Evolutionary conservation across 306 rosid genomes (phyloP), one percentile per base, ranked within the genome.

Genomic region (Senna tora): DNA sequence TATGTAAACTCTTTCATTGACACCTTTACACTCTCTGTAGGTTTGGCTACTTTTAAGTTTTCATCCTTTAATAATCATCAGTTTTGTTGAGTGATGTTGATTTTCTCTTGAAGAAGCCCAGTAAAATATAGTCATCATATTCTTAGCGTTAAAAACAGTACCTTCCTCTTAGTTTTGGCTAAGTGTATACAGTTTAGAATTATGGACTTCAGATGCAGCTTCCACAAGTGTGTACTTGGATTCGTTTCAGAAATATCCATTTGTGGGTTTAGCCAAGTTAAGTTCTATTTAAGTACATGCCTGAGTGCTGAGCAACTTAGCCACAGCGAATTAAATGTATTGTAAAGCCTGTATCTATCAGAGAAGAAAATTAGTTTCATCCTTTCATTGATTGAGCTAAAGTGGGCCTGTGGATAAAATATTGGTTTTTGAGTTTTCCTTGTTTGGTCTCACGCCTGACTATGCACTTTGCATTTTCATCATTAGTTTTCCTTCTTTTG

Each of bases 1-100:
- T 45, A 57, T 60, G 65, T 75, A 70, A 70, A 53, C 69, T 52
- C 32, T 75, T 72, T 59, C 47, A 56, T 53, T 25, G 71, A 59
- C 73, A 73, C 65, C 62, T 82, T 45, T 46, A 33, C 60, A 20
- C 73, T 71, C 56, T 20, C 22, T 50, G 50, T 36, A 47, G 28
- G 64, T 22, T 49, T 49, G 5, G 55, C 43, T 65, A 17, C 55
- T 30, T 30, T 45, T 69, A 43, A 55, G 58, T 57, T 51, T 56
- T 28, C 38, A 49, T 60, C 25, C 57, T 45, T 68, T 22, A 43
- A 51, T 60, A 21, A 60, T 46, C 51, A 43, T 67, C 15, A 67
- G 30, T 59, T 71, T 68, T 58, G 50, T 62, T 58, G n/a, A 49
- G 38, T 45, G 46, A 30, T 58, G 62, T 52, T 57, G 15, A 66